phyloP scores from a whole-genome alignment of 805 yeast species.

The Cyberlindnera amylophila region DNA sequence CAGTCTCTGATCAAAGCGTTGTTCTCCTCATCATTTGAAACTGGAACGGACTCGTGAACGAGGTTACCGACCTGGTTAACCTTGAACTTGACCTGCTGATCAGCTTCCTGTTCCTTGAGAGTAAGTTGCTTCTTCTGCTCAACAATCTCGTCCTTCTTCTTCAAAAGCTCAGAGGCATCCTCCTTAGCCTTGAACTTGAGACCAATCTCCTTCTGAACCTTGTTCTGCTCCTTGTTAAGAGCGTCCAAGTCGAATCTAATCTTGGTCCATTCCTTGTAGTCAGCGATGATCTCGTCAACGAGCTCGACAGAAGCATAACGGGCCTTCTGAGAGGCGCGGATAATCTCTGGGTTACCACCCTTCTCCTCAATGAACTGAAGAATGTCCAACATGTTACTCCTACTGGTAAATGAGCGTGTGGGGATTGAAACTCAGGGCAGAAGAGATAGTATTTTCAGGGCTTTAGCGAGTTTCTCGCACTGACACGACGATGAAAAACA shows the following conservation, averaged over 20 bases:
- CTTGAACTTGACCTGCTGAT: slow-evolving; percentile 66
- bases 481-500: not conserved
- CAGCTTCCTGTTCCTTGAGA: slow-evolving; percentile 75
- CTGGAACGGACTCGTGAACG: slow-evolving; percentile 88
- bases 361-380: slow-evolving; percentile 89
- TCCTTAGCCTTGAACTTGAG: slow-evolving; percentile 90
- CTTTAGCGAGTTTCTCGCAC: not conserved
- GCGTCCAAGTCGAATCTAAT: slow-evolving; percentile 88
- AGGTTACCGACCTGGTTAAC: slow-evolving; percentile 91
- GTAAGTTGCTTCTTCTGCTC: slow-evolving; percentile 64
- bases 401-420: not conserved
- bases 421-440: not conserved
- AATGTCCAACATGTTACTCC: slow-evolving; percentile 77
- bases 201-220: slow-evolving; percentile 90
- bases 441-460: not conserved
- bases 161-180: slow-evolving; percentile 81
- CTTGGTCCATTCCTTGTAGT: slow-evolving; percentile 90
- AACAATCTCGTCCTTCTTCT: slow-evolving; percentile 72
- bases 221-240: slow-evolving; percentile 82
- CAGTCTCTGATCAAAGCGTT: slow-evolving; percentile 84
- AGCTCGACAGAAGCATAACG: slow-evolving; percentile 93
- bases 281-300: slow-evolving; percentile 91
- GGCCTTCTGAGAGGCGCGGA: slow-evolving; percentile 84
- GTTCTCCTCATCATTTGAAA: slow-evolving; percentile 84
- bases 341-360: slow-evolving; percentile 92